phyloP scores from a whole-genome alignment of 768 basidiomycete genomes.

The Cystobasidium ongulense region DNA sequence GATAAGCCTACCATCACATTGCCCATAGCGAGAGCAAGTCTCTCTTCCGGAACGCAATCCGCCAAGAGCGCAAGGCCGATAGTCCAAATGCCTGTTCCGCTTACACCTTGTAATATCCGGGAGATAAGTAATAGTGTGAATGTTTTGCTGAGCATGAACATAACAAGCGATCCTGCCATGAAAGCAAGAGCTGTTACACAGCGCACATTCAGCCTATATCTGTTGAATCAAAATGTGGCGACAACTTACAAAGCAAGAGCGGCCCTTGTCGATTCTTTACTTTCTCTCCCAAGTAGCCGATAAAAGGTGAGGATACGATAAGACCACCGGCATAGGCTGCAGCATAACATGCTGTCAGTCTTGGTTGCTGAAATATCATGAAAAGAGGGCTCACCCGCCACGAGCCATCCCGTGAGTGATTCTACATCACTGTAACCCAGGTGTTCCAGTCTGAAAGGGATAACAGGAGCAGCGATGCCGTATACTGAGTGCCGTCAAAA shows the following conservation, averaged over 20 bases:
- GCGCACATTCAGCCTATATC: neutral
- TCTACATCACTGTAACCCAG: constrained; percentile 38
- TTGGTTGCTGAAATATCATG: neutral
- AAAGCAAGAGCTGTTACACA: constrained; percentile 33
- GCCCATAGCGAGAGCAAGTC: constrained; percentile 19
- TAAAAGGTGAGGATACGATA: constrained; percentile 34
- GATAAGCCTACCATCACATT: constrained; percentile 17
- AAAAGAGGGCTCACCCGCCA: constrained; percentile 27
- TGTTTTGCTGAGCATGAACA: constrained; percentile 36
- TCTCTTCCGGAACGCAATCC: constrained; percentile 14
- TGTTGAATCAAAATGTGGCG: too few relatives aligned
- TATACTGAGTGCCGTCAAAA: neutral
- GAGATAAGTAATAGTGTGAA: constrained; percentile 34
- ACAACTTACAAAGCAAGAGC: constrained; percentile 20
- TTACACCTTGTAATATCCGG: constrained; percentile 35
- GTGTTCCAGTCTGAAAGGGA: constrained; percentile 37
- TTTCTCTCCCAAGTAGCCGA: constrained; percentile 33
- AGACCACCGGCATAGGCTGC: constrained; percentile 36
- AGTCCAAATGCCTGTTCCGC: constrained; percentile 14
- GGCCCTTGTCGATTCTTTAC: constrained; percentile 34
- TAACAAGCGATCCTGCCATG: constrained; percentile 38
- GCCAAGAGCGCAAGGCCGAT: constrained; percentile 23
- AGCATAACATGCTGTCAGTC: neutral
- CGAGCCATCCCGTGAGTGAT: constrained; percentile 39
- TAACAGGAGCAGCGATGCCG: constrained; percentile 36